Base-by-base conservation (phyloP, 192 early-diverging fungal species). In the Coemansia guatemalensis region DNA sequence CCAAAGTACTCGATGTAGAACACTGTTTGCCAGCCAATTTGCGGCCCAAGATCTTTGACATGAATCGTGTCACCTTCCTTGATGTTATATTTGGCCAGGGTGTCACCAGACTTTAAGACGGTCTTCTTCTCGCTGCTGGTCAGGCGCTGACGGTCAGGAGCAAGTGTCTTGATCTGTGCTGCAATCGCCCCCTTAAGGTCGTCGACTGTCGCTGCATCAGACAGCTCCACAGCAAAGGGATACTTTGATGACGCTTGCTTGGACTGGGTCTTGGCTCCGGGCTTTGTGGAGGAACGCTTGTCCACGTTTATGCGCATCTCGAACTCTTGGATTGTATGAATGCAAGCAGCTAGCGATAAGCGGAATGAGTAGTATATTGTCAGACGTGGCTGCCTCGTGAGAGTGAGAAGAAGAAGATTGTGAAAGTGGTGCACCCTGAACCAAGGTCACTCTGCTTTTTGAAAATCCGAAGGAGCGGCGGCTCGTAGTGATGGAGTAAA, bases 1-100 rank as follows among this genome's bases (percentile, higher is more conserved):
- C 96, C 96, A 44, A 88, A 67, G 56, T 98, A 98, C 76, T 98
- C 96, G 60, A 96, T 86, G 66, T 93, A 80, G 66, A 96, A 98
- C 51, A 96, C 95, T 20, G 91, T 92, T 58, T 84, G 83, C 96
- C 96, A 98, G 60, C 93, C 89, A 60, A 96, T 89, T 77, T 98
- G 96, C 17, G 92, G 92, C 9, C 93, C 87, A 11, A 90, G 78
- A 59, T 91, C 89, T 77, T 91, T 93, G 58, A 91, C 82, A 8
- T 70, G 70, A 33, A 92, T 71, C 6, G 74, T 82, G 60, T 83
- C 87, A 32, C 82, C 86, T 33, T 89, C 83, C n/a, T 82, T 77
- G 56, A 94, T 73, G 29, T 70, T 82, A 64, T 88, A 88, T 25
- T 86, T 79, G 26, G 85, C 68, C 49, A 97, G 70, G 14, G 58